Evolutionary conservation across 352 stramenopile species (phyloP).

Genomic region (Thraustochytrium sp.): DNA sequence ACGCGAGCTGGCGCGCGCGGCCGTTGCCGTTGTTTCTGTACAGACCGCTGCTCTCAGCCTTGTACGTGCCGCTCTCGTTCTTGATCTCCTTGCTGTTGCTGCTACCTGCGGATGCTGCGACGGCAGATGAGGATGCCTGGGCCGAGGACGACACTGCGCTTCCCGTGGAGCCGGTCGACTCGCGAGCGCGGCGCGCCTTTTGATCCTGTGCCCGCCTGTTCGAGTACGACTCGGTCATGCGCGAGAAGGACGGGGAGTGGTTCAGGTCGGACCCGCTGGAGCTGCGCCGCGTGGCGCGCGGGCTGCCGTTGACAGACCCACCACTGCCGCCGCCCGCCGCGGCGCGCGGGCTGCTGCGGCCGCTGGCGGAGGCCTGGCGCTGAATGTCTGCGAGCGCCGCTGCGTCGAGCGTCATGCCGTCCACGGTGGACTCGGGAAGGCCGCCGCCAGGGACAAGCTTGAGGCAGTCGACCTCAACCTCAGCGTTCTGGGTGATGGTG

Average conservation of each 20-base stretch:
- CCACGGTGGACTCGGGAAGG: not conserved
- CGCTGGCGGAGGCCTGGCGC: not conserved
- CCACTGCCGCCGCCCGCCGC: not conserved
- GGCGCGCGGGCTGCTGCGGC: not conserved
- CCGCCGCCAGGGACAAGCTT: not conserved
- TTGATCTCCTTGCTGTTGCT: not conserved
- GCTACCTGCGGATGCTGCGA: no score
- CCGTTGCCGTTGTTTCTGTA: slow-evolving; percentile 29
- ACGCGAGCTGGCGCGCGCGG: not conserved
- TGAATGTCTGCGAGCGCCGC: not conserved
- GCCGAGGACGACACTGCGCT: not conserved
- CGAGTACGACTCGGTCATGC: slow-evolving; percentile 30
- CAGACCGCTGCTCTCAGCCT: not conserved
- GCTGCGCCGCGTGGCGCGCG: not conserved
- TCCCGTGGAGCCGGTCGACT: not conserved
- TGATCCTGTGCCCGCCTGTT: not conserved
- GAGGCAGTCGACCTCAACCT: not conserved
- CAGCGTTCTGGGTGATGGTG: not conserved
- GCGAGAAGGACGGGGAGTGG: slow-evolving; percentile 17
- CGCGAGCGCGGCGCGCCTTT: not conserved
- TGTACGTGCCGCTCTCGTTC: slow-evolving; percentile 21
- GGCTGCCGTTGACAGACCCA: not conserved
- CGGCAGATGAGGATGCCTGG: not conserved
- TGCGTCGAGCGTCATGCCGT: not conserved
- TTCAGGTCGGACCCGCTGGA: not conserved